Percentiles rank a stretch among this genome's conserved stretches.
phyloP scores from a whole-genome alignment of 345 rosid species.

The Microthlaspi erraticum region DNA sequence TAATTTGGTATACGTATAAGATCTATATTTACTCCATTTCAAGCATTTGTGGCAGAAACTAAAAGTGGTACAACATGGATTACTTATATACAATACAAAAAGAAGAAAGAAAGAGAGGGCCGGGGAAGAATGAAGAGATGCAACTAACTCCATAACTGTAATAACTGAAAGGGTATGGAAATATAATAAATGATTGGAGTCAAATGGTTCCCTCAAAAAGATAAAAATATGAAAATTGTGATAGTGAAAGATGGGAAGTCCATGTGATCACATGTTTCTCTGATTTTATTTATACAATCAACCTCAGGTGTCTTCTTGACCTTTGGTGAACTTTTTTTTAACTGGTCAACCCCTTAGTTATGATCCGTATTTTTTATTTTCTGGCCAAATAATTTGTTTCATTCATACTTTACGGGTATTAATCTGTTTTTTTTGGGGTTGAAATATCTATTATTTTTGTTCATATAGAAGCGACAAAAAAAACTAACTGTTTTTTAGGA shows the following conservation, averaged over 20 bases:
- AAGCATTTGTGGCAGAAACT: not conserved
- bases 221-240: not conserved
- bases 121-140: slow-evolving; percentile 18
- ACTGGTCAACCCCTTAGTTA: slow-evolving; percentile 30
- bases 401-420: not conserved
- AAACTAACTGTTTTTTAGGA: not conserved
- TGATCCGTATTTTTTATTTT: slow-evolving; percentile 16
- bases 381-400: slow-evolving; percentile 9
- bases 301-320: slow-evolving; percentile 47
- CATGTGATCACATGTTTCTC: slow-evolving; percentile 67
- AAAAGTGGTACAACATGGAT: slow-evolving; percentile 3
- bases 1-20: too few species aligned
- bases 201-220: slow-evolving; percentile 43
- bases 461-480: not conserved
- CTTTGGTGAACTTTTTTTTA: slow-evolving; percentile 25
- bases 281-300: slow-evolving; percentile 32
- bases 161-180: slow-evolving; percentile 64
- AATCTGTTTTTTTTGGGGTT: not conserved
- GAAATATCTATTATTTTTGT: not conserved
- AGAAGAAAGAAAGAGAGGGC: not conserved
- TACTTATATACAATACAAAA: slow-evolving; percentile 11
- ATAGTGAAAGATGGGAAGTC: slow-evolving; percentile 55
- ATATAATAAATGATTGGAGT: slow-evolving; percentile 46
- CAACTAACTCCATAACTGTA: slow-evolving; percentile 69
- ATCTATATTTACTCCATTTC: too few species aligned